Percentiles rank a stretch among this genome's conserved stretches.
Conservation (phyloP, 805 yeast genomes). For the Wickerhamomyces bovis region DNA sequence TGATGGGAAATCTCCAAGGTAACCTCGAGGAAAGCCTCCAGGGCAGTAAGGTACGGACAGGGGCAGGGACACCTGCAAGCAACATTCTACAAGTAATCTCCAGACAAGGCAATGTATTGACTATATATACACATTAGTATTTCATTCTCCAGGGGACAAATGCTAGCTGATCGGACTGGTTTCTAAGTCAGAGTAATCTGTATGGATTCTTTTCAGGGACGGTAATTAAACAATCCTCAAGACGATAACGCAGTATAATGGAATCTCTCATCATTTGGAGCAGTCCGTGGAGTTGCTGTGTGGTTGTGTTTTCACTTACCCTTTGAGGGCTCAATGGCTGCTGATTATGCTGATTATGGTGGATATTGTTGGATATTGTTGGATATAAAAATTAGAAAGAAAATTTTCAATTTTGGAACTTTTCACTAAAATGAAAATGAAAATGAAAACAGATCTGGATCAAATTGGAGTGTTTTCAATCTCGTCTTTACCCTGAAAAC, state of each 20-base stretch:
- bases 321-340: too few species aligned
- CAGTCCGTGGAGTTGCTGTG: neutral
- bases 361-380: too few species aligned
- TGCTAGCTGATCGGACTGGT: neutral
- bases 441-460: neutral
- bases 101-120: neutral
- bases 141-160: neutral
- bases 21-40: neutral
- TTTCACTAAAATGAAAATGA: too few species aligned
- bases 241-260: slow-evolving; percentile 29
- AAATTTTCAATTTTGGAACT: too few species aligned
- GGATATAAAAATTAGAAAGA: too few species aligned
- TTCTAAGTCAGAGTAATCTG: slow-evolving; percentile 3
- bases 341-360: too few species aligned
- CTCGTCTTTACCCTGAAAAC: neutral
- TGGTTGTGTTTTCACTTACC: too few species aligned
- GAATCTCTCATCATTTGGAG: slow-evolving; percentile 18
- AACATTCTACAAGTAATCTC: neutral
- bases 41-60: neutral
- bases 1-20: neutral
- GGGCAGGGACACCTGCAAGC: neutral
- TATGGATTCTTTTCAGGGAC: slow-evolving; percentile 24
- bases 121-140: neutral
- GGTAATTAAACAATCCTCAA: slow-evolving; percentile 28
- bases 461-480: neutral